Base-by-base conservation (phyloP, 768 basidiomycete genomes). In the Astraeus odoratus region DNA sequence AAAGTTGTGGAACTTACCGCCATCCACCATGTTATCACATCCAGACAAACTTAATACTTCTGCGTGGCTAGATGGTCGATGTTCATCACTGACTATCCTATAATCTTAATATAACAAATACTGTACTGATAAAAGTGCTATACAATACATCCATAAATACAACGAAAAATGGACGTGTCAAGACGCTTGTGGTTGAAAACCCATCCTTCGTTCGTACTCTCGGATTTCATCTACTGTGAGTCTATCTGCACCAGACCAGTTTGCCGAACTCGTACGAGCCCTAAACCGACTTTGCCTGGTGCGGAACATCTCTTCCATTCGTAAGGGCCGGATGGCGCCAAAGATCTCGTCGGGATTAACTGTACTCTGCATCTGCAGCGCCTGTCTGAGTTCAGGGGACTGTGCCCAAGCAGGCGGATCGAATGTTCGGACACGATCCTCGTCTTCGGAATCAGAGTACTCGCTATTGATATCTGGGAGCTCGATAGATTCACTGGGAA, bases 381-480 rank as follows among this genome's bases (percentile, higher is more conserved):
- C 87, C 47, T 82, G 76, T 12, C 80, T 74, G 23, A 97, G 75
- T 56, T 86, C 83, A 9, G 93, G 93, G 20, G 89, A 91, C 60
- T 94, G 88, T 1, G 93, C 90, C 95, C 95, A 97, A 19, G 77
- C 72, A 2, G 90, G 89, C 48, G 83, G 77, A 54, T 83, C 76
- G 52, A 80, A 83, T n/a, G 79, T 80, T 51, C 77, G 72, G 33
- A 76, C 74, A 16, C 84, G 78, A 52, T 83, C 81, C 60, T 94
- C 92, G 53, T 94, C 91, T 36, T 92, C 95, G 4, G 93, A 96
- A 64, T 94, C 89, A 5, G 93, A 96, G 65, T 97, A 98, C 57
- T 97, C 95, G 67, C 88, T 92, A 56, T 92, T 86, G 58, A 96
- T 92, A 37, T 98, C 95, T 0, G 95, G 94, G 15, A 99, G 72